Conservation (phyloP, 768 basidiomycete genomes). For the Podaxis mareebaensis region DNA sequence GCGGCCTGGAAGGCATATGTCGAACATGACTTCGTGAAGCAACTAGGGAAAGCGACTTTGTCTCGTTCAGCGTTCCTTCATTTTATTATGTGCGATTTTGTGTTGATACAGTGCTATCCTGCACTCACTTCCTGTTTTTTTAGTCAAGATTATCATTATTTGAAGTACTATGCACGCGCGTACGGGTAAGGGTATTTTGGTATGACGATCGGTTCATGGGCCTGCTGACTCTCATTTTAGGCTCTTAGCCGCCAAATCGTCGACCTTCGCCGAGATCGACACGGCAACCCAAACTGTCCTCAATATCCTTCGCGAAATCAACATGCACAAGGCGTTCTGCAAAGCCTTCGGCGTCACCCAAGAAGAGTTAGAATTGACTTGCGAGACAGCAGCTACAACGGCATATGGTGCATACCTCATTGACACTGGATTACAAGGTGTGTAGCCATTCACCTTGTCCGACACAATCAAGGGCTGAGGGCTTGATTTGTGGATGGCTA, state of each 20-base stretch:
- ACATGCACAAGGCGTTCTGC: slow-evolving; percentile 74
- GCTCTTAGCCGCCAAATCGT: slow-evolving; percentile 77
- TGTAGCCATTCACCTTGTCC: slow-evolving; percentile 8
- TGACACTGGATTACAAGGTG: slow-evolving; percentile 73
- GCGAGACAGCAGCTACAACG: slow-evolving; percentile 70
- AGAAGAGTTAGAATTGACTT: slow-evolving; percentile 58
- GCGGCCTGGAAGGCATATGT: slow-evolving; percentile 73
- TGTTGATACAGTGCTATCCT: background rate
- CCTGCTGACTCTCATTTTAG: slow-evolving; percentile 33
- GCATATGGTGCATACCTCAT: slow-evolving; percentile 89
- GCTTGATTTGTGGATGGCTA: background rate
- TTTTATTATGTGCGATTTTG: slow-evolving; percentile 71
- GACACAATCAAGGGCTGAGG: background rate
- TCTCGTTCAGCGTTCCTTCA: slow-evolving; percentile 68
- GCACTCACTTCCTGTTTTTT: background rate
- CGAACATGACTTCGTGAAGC: slow-evolving; percentile 80
- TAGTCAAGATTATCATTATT: slow-evolving; percentile 81
- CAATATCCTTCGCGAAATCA: slow-evolving; percentile 66
- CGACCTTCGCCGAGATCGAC: slow-evolving; percentile 59
- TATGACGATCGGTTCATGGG: background rate
- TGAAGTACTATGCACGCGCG: slow-evolving; percentile 84
- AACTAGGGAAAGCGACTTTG: slow-evolving; percentile 73
- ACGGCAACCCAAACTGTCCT: slow-evolving; percentile 64
- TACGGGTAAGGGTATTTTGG: slow-evolving; percentile 50
- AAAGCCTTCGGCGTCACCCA: slow-evolving; percentile 64